Evolutionary conservation across 495 filamentous ascomycete genomes (phyloP).

Genomic region (Penicillium alfredii): DNA sequence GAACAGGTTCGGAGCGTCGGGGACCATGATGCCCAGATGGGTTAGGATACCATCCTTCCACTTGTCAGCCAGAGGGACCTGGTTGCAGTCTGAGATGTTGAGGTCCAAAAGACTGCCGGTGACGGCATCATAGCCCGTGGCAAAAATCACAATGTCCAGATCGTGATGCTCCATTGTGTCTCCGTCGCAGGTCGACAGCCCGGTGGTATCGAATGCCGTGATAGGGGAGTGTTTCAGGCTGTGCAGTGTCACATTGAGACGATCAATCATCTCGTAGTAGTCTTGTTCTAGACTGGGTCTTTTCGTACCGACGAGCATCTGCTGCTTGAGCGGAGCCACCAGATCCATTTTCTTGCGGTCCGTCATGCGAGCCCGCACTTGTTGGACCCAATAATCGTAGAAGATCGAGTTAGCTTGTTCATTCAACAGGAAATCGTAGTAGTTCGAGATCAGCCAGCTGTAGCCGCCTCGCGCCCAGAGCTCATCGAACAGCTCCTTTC

Average conservation of each 20-base stretch:
- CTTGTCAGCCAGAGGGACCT: conserved; percentile 35
- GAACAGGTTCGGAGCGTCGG: conserved; percentile 50
- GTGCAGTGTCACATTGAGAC: conserved; percentile 44
- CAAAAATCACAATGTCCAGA: conserved; percentile 43
- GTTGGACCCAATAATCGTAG: conserved; percentile 52
- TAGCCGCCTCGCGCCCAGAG: conserved; percentile 48
- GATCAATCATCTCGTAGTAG: conserved; percentile 52
- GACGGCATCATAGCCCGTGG: conserved; percentile 51
- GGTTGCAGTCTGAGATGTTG: conserved; percentile 36
- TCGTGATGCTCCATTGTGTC: conserved; percentile 29
- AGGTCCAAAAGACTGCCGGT: conserved; percentile 45
- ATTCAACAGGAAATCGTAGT: conserved; percentile 43
- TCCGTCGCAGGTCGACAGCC: conserved; percentile 35
- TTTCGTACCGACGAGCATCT: conserved; percentile 47
- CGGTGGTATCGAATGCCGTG: conserved; percentile 36
- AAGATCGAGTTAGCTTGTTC: conserved; percentile 39
- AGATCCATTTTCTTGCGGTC: conserved; percentile 43
- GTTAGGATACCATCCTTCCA: conserved; percentile 47
- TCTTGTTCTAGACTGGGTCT: conserved; percentile 47
- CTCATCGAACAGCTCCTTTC: conserved; percentile 39
- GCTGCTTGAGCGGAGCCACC: conserved; percentile 43
- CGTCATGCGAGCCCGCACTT: conserved; percentile 42
- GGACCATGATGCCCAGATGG: conserved; percentile 42
- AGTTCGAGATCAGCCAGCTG: conserved; percentile 42
- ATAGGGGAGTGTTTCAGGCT: conserved; percentile 44